phyloP scores from a whole-genome alignment of 2,329 filamentous ascomycete species.

The Alternaria sp. region DNA sequence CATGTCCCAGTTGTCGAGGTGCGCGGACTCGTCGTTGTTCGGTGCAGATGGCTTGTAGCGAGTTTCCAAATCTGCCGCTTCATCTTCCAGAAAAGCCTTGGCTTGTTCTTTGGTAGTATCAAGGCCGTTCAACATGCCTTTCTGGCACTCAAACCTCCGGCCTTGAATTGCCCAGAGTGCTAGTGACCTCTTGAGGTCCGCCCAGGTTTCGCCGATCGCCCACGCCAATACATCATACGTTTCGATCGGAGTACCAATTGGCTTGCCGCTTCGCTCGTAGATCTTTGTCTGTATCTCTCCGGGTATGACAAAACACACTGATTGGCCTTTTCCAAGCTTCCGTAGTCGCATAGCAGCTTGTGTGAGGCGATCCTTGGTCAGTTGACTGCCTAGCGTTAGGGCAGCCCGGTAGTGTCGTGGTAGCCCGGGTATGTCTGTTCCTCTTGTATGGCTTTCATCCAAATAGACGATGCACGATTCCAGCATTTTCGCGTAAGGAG shows the following conservation, averaged over 20 bases:
- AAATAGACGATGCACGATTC: conserved; percentile 70
- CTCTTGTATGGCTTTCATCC: conserved; percentile 73
- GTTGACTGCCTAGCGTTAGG: conserved; percentile 68
- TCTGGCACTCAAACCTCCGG: too few relatives aligned
- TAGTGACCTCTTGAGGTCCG: too few relatives aligned
- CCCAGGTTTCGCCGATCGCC: conserved; percentile 64
- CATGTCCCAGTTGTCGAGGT: conserved; percentile 14
- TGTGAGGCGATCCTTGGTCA: conserved; percentile 72
- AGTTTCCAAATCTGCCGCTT: conserved; percentile 59
- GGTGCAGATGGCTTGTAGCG: conserved; percentile 56
- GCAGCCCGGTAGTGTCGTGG: conserved; percentile 66
- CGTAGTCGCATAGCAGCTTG: conserved; percentile 65
- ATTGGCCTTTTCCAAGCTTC: conserved; percentile 70
- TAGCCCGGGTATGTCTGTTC: conserved; percentile 68
- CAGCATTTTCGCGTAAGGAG: conserved; percentile 63
- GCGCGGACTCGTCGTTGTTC: too few relatives aligned
- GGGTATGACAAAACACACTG: conserved; percentile 65
- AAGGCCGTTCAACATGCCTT: too few relatives aligned
- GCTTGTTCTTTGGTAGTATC: too few relatives aligned
- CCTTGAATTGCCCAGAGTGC: too few relatives aligned
- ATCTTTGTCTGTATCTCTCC: conserved; percentile 66
- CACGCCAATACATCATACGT: conserved; percentile 63
- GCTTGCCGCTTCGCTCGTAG: conserved; percentile 20
- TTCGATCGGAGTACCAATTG: conserved; percentile 39
- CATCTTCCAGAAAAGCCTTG: conserved; percentile 51